These are phyloP conservation scores for Cryptosporidium baileyi DNA, from an alignment of 169 alveolate species.

Conservation along the genomic window DNA sequence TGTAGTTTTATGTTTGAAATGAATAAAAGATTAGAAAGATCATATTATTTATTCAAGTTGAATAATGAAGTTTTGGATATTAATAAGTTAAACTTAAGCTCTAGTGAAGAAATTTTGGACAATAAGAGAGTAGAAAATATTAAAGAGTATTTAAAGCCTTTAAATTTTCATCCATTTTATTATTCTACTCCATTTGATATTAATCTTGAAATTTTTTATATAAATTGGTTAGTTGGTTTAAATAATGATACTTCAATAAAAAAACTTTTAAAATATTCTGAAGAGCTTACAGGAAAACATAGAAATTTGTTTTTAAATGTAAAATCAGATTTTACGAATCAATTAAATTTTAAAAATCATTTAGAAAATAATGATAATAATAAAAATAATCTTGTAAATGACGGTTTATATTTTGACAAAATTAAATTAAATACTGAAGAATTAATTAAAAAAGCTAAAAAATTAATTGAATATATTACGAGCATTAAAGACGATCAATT, in stretches of 20 bases:
- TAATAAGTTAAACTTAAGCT: background rate
- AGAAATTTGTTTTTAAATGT: constrained; percentile 2
- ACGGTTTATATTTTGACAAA: background rate
- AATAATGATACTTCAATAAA: background rate
- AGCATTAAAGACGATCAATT: background rate
- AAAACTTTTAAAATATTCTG: background rate
- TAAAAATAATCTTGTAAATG: background rate
- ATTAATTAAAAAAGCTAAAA: background rate
- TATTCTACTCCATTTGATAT: constrained; percentile 16
- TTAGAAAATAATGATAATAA: background rate
- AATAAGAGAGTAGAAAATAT: background rate
- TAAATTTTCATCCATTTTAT: constrained; percentile 32
- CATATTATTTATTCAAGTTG: background rate
- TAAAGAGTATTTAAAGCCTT: background rate
- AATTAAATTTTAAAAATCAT: constrained; percentile 7
- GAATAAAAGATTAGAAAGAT: constrained; percentile 15
- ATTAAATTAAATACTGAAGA: background rate
- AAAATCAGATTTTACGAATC: background rate
- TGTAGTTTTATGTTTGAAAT: constrained; percentile 38
- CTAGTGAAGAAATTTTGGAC: background rate
- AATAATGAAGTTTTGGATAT: background rate
- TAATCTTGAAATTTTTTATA: background rate
- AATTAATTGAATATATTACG: background rate
- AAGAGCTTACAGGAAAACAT: background rate
- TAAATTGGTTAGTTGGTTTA: background rate